Evolutionary conservation across 2,329 filamentous ascomycete species (phyloP), one percentile per base, ranked within the genome.

Genomic region (Biscogniauxia sp.): DNA sequence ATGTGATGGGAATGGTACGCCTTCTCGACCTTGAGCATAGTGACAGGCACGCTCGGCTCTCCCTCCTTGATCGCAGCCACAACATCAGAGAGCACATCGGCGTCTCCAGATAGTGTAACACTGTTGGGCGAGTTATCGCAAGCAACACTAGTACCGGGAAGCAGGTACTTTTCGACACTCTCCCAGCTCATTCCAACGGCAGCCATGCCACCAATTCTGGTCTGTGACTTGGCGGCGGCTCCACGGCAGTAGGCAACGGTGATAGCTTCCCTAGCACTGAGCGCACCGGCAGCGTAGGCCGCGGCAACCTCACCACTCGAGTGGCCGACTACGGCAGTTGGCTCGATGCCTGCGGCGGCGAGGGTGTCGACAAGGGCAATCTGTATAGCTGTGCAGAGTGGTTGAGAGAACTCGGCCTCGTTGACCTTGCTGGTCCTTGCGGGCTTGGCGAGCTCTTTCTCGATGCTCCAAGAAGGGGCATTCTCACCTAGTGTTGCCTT

Each of bases 271-370:
- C 63, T 56, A 5, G 72, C 66, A 0, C 69, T 68, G 5, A 80
- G 61, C 5, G 67, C 67, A 4, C 75, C 76, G 5, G 74, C 74
- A 5, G 78, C 76, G 55, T 79, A 79, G 0, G 77, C 78, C 1
- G 76, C 78, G 0, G 72, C 77, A 20, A 79, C 79, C 62, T 80
- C 78, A 9, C 78, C 78, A 9, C 74, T 77, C 0, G 76, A 78
- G 63, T 79, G 77, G 19, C 77, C 77, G 11, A 79, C 72, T 2
- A 77, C 74, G 4, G 70, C 69, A 19, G 53, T 17, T 2, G 62
- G 61, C 7, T 23, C 20, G 13, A 71, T 57, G 5, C 67, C 66
- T n/a, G 62, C 61, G 26, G 61, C 51, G 51, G 65, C 55, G 60
- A 70, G 64, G 2, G 73, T 58, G 25, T 73, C 66, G 1, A 74